A percentile compares a stretch with the other conserved stretches of the same genome.
Conservation (phyloP, 257 asterid genomes). For the Voacanga thouarsii region DNA sequence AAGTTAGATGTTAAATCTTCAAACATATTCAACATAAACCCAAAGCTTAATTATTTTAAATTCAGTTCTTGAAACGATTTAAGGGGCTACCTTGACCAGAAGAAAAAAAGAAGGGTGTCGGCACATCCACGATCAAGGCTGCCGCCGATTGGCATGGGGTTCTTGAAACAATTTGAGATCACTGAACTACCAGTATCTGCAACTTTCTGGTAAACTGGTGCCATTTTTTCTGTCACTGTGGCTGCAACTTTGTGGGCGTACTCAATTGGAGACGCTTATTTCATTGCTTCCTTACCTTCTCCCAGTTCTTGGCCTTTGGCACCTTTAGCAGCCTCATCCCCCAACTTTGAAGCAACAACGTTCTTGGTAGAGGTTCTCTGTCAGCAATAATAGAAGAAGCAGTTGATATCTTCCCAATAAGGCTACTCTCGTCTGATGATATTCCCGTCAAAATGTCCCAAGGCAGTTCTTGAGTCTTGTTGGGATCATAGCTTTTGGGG, state of each 20-base stretch:
- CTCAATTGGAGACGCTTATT: conserved; percentile 29
- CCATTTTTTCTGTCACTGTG: conserved; percentile 28
- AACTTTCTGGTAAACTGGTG: conserved; percentile 36
- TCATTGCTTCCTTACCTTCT: conserved; percentile 5
- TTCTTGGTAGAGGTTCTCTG: conserved; percentile 46
- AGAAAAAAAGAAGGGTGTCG: too few species aligned
- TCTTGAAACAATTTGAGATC: conserved; percentile 24
- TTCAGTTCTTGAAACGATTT: too few species aligned
- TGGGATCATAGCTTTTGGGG: conserved; percentile 27
- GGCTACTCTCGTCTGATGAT: conserved; percentile 12
- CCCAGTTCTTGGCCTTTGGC: not conserved
- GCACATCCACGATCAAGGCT: not conserved
- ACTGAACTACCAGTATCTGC: conserved; percentile 33
- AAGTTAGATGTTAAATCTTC: not conserved
- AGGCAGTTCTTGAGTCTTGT: conserved; percentile 33
- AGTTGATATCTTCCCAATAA: conserved; percentile 21
- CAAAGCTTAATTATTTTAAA: too few species aligned
- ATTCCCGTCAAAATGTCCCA: conserved; percentile 34
- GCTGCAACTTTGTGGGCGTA: conserved; percentile 28
- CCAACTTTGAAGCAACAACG: conserved; percentile 44
- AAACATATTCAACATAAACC: too few species aligned
- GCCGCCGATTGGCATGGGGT: not conserved
- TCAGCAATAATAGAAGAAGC: conserved; percentile 38
- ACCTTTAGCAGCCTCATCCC: conserved; percentile 30
- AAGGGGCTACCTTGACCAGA: too few species aligned